phyloP scores from a whole-genome alignment of 805 yeast species.

The Metschnikowia bowlesiae region DNA sequence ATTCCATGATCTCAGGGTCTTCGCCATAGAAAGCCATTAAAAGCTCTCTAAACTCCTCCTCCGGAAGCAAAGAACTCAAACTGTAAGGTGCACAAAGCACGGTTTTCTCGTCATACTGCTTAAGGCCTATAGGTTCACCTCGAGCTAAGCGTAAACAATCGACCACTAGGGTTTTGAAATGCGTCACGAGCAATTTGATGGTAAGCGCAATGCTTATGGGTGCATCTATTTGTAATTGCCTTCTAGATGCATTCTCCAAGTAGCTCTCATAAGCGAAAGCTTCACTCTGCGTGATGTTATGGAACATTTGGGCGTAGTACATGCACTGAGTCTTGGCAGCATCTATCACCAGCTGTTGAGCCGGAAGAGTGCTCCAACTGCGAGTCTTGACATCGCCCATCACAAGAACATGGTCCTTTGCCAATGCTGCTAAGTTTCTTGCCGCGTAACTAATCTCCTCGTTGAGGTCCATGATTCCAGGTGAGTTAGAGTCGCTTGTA shows the following conservation, averaged over 20 bases:
- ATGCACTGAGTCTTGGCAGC: conserved; percentile 57
- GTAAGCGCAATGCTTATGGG: conserved; percentile 43
- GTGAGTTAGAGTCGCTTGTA: neutral
- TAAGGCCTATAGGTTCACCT: conserved; percentile 43
- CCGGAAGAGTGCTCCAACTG: conserved; percentile 39
- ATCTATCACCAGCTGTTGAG: conserved; percentile 44
- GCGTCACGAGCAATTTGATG: conserved; percentile 34
- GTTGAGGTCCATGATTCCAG: neutral
- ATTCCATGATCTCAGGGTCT: conserved; percentile 17
- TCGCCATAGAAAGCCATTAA: conserved; percentile 11
- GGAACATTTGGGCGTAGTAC: conserved; percentile 48
- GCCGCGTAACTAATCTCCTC: neutral
- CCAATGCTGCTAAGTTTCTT: conserved; percentile 3
- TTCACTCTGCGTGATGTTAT: conserved; percentile 15
- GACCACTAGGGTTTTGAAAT: conserved; percentile 28
- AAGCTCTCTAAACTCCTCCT: conserved; percentile 8
- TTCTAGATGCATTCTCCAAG: conserved; percentile 42
- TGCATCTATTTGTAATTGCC: conserved; percentile 45
- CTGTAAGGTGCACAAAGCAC: conserved; percentile 3
- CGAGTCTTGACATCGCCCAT: conserved; percentile 63
- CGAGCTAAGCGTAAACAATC: conserved; percentile 45
- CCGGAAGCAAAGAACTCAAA: conserved; percentile 8
- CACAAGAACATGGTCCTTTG: conserved; percentile 10
- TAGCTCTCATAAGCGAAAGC: conserved; percentile 38
- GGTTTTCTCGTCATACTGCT: conserved; percentile 30